phyloP scores from a whole-genome alignment of 179 eudicot genomes.

The Silene coronaria region DNA sequence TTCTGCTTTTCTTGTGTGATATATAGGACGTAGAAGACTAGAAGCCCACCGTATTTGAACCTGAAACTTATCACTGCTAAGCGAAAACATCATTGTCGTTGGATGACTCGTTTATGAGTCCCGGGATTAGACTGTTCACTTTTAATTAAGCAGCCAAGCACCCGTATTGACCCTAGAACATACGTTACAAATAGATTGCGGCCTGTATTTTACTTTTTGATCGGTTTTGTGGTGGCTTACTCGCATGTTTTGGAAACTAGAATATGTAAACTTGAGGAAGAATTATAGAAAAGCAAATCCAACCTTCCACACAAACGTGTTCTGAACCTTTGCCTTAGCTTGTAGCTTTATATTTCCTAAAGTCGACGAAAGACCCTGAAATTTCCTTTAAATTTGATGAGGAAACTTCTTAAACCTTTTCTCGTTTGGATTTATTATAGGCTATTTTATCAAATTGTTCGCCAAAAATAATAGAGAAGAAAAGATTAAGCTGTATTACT shows the following conservation, averaged over 20 bases:
- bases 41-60: too few species aligned
- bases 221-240: not conserved
- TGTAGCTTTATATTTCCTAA: slow-evolving; percentile 7
- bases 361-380: slow-evolving; percentile 9
- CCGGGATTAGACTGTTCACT: too few species aligned
- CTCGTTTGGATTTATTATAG: not conserved
- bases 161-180: too few species aligned
- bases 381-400: not conserved
- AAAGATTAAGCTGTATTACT: not conserved
- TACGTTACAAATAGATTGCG: too few species aligned
- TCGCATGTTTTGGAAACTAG: not conserved
- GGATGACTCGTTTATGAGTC: too few species aligned
- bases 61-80: too few species aligned
- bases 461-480: not conserved
- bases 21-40: not conserved
- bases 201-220: too few species aligned
- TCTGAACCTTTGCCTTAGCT: not conserved
- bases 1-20: not conserved
- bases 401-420: slow-evolving; percentile 4
- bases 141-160: too few species aligned
- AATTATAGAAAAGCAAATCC: not conserved
- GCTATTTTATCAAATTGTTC: not conserved
- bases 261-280: not conserved
- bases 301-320: not conserved
- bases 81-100: too few species aligned